Conservation (phyloP, 305 asterid genomes). For the Fraxinus angustifolia region DNA sequence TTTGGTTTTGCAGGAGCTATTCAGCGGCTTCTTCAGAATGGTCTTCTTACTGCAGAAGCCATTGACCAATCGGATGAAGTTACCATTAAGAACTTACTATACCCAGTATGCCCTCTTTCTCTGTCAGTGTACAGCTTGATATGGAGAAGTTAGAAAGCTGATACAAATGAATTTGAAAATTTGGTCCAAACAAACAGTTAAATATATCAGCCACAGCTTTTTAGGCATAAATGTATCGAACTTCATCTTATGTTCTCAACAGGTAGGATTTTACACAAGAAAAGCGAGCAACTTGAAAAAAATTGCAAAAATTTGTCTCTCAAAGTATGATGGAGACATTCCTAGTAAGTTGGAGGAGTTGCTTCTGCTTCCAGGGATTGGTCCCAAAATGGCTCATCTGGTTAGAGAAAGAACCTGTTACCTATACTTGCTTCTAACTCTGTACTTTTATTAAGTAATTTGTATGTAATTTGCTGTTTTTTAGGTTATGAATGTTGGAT, state of each 20-base stretch:
- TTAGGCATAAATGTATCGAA: not conserved
- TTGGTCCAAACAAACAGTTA: not conserved
- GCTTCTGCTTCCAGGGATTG: slow-evolving; percentile 92
- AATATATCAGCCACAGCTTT: not conserved
- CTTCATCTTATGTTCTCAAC: slow-evolving; percentile 20
- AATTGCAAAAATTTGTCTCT: slow-evolving; percentile 71
- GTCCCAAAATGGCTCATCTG: slow-evolving; percentile 99
- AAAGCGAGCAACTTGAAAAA: slow-evolving; percentile 92
- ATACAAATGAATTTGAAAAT: not conserved
- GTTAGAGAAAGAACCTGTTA: slow-evolving; percentile 38
- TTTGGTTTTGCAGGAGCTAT: slow-evolving; percentile 67
- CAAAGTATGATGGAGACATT: slow-evolving; percentile 73
- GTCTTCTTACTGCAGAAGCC: slow-evolving; percentile 74
- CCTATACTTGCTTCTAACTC: not conserved
- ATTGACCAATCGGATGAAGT: slow-evolving; percentile 63
- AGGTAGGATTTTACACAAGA: slow-evolving; percentile 97
- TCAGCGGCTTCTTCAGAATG: slow-evolving; percentile 74
- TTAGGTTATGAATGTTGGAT: slow-evolving; percentile 92
- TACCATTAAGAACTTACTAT: slow-evolving; percentile 63
- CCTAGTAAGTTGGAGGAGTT: slow-evolving; percentile 78
- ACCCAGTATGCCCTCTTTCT: slow-evolving; percentile 56
- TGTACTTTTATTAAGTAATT: not conserved
- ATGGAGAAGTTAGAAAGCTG: slow-evolving; percentile 13
- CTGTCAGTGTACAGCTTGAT: slow-evolving; percentile 14
- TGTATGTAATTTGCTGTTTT: slow-evolving; percentile 4